Percentiles rank a stretch among this genome's conserved stretches.
These are phyloP conservation scores for Gracilariopsis chorda DNA, from an alignment of 23 red algal species.

Conservation along the genomic window DNA sequence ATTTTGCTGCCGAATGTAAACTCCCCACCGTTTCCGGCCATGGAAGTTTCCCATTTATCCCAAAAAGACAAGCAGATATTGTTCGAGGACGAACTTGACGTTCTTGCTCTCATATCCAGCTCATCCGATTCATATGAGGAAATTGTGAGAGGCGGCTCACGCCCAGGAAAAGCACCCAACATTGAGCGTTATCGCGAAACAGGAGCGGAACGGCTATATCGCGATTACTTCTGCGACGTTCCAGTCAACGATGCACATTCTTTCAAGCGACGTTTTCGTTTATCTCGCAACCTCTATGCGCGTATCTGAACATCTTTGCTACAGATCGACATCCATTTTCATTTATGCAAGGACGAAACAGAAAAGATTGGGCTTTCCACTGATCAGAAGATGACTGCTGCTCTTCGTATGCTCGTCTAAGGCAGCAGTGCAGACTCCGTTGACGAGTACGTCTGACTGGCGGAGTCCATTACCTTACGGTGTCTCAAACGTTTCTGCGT, in stretches of 20 bases:
- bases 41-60: no score
- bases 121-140: no score
- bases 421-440: conserved; percentile 16
- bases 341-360: background rate
- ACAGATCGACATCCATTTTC: no score
- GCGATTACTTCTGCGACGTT: background rate
- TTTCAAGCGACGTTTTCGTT: background rate
- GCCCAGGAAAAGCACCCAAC: background rate
- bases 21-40: no score
- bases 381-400: background rate
- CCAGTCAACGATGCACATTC: background rate
- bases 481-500: background rate
- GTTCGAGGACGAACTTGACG: no score
- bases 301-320: no score
- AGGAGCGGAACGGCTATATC: background rate
- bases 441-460: conserved; percentile 11
- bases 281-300: background rate
- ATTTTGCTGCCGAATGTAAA: no score
- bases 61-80: no score
- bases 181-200: background rate
- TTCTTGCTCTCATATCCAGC: no score
- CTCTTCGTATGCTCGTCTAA: conserved; percentile 15
- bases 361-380: background rate
- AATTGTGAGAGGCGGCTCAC: background rate
- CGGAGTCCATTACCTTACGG: background rate